Evolutionary conservation across 768 basidiomycete genomes (phyloP).

Genomic region (Amanita subjunquillea): DNA sequence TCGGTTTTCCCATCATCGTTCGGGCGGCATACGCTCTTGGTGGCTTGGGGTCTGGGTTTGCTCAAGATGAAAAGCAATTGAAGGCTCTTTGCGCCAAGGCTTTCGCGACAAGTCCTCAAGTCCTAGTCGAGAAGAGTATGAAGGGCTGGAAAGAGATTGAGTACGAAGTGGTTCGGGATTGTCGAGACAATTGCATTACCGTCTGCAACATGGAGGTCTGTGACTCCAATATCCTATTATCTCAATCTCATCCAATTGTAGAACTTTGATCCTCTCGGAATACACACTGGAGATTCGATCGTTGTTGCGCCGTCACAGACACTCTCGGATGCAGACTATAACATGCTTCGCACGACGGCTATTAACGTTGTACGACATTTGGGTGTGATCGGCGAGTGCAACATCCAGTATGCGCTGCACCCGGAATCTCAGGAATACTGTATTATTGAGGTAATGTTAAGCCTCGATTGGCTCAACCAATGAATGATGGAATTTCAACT

Average conservation of each 20-base stretch:
- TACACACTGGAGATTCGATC: conserved; percentile 98
- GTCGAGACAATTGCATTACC: conserved; percentile 96
- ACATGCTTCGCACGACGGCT: conserved; percentile 97
- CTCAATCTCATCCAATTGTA: conserved; percentile 19
- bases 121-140: conserved; percentile 99
- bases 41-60: conserved; percentile 92
- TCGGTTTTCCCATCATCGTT: conserved; percentile 94
- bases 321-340: conserved; percentile 97
- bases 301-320: conserved; percentile 98
- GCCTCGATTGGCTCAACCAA: background rate
- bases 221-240: conserved; percentile 5
- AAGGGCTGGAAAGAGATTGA: conserved; percentile 99
- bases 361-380: conserved; percentile 99
- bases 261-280: conserved; percentile 99
- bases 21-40: conserved; percentile 96
- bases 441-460: conserved; percentile 74
- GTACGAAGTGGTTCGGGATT: conserved; percentile 97
- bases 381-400: conserved; percentile 96
- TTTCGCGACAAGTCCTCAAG: conserved; percentile 96
- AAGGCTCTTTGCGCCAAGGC: conserved; percentile 86
- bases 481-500: background rate
- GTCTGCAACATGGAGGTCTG: conserved; percentile 99
- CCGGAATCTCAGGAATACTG: conserved; percentile 94
- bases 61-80: conserved; percentile 87
- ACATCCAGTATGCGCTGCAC: conserved; percentile 97